phyloP scores from a whole-genome alignment of 768 basidiomycete genomes.

The Chalciporus sphaerocephalus region DNA sequence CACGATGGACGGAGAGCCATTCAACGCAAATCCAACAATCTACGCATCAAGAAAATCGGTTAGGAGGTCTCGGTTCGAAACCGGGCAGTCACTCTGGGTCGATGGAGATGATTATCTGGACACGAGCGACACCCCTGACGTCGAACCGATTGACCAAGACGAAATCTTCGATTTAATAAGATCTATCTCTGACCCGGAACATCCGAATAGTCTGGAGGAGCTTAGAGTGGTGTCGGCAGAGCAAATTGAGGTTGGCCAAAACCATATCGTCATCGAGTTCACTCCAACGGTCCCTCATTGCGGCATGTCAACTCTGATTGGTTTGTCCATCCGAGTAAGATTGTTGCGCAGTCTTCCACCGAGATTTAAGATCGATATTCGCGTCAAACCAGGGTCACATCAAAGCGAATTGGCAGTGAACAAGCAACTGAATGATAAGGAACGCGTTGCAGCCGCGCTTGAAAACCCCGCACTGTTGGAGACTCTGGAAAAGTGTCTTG shows the following conservation, averaged over 20 bases:
- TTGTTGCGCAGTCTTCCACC: constrained; percentile 84
- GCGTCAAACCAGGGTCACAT: constrained; percentile 90
- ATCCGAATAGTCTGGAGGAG: constrained; percentile 90
- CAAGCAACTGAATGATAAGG: constrained; percentile 98
- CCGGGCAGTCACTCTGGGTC: constrained; percentile 59
- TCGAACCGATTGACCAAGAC: constrained; percentile 78
- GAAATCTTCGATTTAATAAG: constrained; percentile 94
- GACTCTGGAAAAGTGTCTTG: constrained; percentile 78
- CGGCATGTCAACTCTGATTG: constrained; percentile 95
- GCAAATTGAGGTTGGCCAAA: constrained; percentile 64
- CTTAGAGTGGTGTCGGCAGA: constrained; percentile 90
- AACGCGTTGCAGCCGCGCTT: constrained; percentile 93
- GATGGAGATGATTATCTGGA: constrained; percentile 42
- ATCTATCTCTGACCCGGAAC: constrained; percentile 92
- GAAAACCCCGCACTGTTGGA: constrained; percentile 86
- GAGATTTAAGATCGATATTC: constrained; percentile 92
- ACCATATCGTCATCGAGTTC: constrained; percentile 82
- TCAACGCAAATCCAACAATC: constrained; percentile 89
- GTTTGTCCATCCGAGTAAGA: constrained; percentile 95
- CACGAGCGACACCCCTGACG: constrained; percentile 35
- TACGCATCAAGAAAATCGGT: constrained; percentile 50
- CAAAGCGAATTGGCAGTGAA: constrained; percentile 95
- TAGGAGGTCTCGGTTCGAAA: constrained; percentile 38
- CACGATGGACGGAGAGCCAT: constrained; percentile 54
- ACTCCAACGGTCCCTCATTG: constrained; percentile 98